Base-by-base conservation (phyloP, 768 basidiomycete species). In the Pleurotus eryngii region DNA sequence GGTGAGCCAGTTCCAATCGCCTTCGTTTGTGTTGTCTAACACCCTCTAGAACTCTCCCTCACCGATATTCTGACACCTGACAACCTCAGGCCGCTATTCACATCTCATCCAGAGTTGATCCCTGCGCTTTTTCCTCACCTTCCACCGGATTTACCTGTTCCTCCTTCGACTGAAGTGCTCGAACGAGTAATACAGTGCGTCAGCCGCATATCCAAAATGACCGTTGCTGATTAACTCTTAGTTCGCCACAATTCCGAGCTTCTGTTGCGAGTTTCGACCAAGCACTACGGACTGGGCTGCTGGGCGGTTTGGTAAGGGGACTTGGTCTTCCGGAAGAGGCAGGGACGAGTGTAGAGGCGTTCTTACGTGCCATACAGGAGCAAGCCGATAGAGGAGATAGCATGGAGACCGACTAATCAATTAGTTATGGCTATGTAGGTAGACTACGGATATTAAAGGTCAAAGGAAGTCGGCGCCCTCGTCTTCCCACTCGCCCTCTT, bases 301-400 rank as follows among this genome's bases (percentile, higher is more conserved):
- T 95, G 2, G 86, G 85, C 5, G 83, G 80, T 1, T 76, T 95
- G 17, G 91, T 96, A 57, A 75, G 85, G 35, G 81, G 85, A 22
- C 75, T 97, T 5, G 94, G 93, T 2, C 73, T 97, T 38, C 90
- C 92, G 0, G 91, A 89, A 65, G 89, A 88, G 63, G 94, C 94
- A 6, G 94, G 92, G 0, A 79, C 78, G 4, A 84, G 92, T 3
- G 78, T 95, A 4, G 82, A 75, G 42, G 84, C 90, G 4, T 96
- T 96, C 70, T 74, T 97, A 69, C 79, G 85, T 39, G 92, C 90
- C 2, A 79, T 96, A 26, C 83, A 81, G 58, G 90, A 89, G 60
- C 86, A 95, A 67, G 89, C 86, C 11, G 75, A 81, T 56, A 75
- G 79, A 55, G 81, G 82, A 51, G 86, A 90, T 64, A 76, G 72